phyloP scores from a whole-genome alignment of 768 basidiomycete genomes.

The Flagelloscypha sp. region DNA sequence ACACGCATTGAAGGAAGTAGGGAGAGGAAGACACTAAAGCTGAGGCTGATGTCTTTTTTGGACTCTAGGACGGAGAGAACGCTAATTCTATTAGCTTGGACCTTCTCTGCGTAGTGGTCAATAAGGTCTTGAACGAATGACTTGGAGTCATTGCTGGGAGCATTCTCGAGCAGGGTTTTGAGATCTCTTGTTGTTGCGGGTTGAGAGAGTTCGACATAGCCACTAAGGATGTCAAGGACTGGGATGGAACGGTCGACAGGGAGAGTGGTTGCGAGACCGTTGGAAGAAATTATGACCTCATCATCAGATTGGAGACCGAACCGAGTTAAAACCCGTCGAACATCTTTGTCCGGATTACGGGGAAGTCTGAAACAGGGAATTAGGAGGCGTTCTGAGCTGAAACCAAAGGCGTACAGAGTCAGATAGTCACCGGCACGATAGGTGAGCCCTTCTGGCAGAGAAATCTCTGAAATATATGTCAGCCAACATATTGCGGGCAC shows the following conservation, averaged over 20 bases:
- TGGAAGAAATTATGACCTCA: slow-evolving; percentile 29
- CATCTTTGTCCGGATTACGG: slow-evolving; percentile 29
- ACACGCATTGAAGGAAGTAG: slow-evolving; percentile 40
- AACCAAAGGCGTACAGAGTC: slow-evolving; percentile 23
- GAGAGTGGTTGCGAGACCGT: slow-evolving; percentile 30
- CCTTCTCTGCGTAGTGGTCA: slow-evolving; percentile 22
- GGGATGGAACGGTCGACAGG: slow-evolving; percentile 30
- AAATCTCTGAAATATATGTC: slow-evolving; percentile 22
- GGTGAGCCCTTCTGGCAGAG: slow-evolving; percentile 28
- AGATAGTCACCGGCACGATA: slow-evolving; percentile 42
- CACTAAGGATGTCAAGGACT: slow-evolving; percentile 28
- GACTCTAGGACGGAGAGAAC: slow-evolving; percentile 34
- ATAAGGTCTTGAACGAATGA: slow-evolving; percentile 22
- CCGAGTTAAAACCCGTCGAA: slow-evolving; percentile 27
- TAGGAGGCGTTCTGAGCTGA: not conserved
- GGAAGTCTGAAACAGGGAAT: slow-evolving; percentile 22
- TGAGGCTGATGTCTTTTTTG: slow-evolving; percentile 23
- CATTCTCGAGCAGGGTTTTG: slow-evolving; percentile 19
- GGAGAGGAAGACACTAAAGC: slow-evolving; percentile 28
- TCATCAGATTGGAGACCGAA: slow-evolving; percentile 32
- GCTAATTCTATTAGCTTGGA: slow-evolving; percentile 28
- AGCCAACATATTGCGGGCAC: not conserved
- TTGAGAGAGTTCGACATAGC: slow-evolving; percentile 41
- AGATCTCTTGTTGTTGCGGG: slow-evolving; percentile 36
- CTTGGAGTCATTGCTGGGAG: slow-evolving; percentile 18